Base-by-base conservation (phyloP, 2,329 filamentous ascomycete species). In the Chaetomiaceae sp. region DNA sequence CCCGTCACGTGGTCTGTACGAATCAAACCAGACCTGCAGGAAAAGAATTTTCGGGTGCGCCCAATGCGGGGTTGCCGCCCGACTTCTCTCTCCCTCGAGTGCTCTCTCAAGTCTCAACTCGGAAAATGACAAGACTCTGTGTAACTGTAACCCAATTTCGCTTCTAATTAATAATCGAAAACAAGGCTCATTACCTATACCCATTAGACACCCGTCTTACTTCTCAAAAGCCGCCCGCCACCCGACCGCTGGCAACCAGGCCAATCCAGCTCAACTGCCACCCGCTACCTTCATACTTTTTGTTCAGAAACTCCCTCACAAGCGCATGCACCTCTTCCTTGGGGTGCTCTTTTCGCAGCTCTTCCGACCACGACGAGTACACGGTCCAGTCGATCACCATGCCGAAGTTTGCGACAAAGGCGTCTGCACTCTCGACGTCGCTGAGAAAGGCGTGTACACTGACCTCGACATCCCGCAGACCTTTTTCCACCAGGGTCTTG, bases 381-480 rank as follows among this genome's bases (percentile, higher is more conserved):
- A 68, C 62, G 51, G 72, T 42, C 63, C 65, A 71, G 0, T 66
- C 58, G 33, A 72, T 42, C 69, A 75, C 75, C 58, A 66, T 65
- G 0, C 56, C 63, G 48, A 68, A 70, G 3, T 51, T 56, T 7
- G 55, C 20, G 4, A 73, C 38, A 38, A 65, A 75, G 37, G 70
- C 64, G 0, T 67, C 66, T 0, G 67, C 66, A 31, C 60, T 65
- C 16, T 68, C 56, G 0, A 74, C 51, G 0, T 35, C 60, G 37
- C 65, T 64, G 5, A 55, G 48, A 5, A 65, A 63, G 14, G 63
- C 52, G 16, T 58, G 54, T 8, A 65, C 59, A 3, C 62, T 62
- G 1, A 72, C 71, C 9, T 60, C 43, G 6, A 75, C 67, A 39
- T 73, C 64, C 39, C 61, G 44, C n/a, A 75, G 65, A 0, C 71